These are phyloP conservation scores for Solanum bukasovii DNA, from an alignment of 257 asterid genomes.

Conservation along the genomic window DNA sequence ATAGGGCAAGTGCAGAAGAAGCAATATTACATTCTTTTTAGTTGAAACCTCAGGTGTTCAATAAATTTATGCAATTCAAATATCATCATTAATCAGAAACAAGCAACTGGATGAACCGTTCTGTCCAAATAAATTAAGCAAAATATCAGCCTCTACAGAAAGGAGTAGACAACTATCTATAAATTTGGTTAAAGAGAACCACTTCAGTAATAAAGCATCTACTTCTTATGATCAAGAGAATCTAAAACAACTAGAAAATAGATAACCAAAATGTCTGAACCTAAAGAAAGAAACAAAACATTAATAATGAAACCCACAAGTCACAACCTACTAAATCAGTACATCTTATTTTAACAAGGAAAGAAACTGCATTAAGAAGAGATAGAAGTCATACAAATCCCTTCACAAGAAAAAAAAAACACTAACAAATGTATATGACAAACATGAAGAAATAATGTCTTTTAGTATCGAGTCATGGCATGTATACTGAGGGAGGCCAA, in stretches of 20 bases:
- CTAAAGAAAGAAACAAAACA: background rate
- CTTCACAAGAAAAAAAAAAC: background rate
- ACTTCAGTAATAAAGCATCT: background rate
- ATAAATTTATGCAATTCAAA: background rate
- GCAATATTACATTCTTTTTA: background rate
- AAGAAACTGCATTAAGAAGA: background rate
- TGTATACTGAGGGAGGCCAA: background rate
- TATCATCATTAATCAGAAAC: background rate
- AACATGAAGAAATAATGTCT: background rate
- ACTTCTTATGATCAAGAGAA: background rate
- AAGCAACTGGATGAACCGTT: background rate
- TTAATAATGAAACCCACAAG: background rate
- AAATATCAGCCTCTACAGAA: background rate
- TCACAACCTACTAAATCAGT: background rate
- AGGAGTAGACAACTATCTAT: background rate
- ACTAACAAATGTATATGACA: background rate
- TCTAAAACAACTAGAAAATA: background rate
- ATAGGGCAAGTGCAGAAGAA: background rate
- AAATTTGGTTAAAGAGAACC: background rate
- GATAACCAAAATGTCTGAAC: background rate
- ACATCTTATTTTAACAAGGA: background rate
- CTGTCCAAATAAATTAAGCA: background rate
- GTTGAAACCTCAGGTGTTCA: slow-evolving; percentile 2
- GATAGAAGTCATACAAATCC: background rate
- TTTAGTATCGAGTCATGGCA: background rate